These are phyloP conservation scores for Zygnema cylindricum DNA, from an alignment of 139 green algal genomes.

Conservation along the genomic window DNA sequence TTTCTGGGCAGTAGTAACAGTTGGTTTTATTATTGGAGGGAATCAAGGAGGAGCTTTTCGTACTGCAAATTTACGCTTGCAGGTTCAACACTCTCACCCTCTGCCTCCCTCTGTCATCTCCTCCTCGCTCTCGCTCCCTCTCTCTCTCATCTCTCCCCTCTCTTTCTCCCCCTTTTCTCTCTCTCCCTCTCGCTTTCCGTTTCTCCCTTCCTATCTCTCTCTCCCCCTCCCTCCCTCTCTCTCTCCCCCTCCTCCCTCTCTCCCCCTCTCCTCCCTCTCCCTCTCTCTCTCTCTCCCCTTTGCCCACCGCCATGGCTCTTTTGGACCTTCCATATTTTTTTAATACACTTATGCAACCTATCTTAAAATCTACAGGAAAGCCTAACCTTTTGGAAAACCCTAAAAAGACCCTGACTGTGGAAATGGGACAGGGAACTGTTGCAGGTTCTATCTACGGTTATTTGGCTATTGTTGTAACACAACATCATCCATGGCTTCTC, in stretches of 20 bases:
- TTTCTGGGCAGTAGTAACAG: conserved; percentile 11
- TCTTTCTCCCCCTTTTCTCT: no score
- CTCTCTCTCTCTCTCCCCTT: background rate
- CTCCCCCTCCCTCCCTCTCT: background rate
- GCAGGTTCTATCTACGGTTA: conserved; percentile 18
- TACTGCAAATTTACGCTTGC: background rate
- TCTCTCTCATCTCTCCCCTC: no score
- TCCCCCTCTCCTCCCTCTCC: background rate
- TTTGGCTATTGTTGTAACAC: no score
- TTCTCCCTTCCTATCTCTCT: no score
- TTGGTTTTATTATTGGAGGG: conserved; percentile 19
- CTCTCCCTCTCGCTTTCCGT: no score
- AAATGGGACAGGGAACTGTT: background rate
- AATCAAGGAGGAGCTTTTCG: conserved; percentile 15
- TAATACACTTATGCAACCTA: background rate
- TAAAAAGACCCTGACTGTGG: background rate
- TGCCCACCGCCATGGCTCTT: conserved; percentile 26
- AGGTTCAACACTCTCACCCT: no score
- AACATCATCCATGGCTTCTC: no score
- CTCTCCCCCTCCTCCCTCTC: background rate
- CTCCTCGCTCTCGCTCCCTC: no score
- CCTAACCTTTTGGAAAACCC: conserved; percentile 1
- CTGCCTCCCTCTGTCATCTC: no score
- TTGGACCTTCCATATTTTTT: conserved; percentile 30
- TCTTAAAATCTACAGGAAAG: conserved; percentile 1